Base-by-base conservation (phyloP, 208 protist genomes). In the Leishmania aethiopica region DNA sequence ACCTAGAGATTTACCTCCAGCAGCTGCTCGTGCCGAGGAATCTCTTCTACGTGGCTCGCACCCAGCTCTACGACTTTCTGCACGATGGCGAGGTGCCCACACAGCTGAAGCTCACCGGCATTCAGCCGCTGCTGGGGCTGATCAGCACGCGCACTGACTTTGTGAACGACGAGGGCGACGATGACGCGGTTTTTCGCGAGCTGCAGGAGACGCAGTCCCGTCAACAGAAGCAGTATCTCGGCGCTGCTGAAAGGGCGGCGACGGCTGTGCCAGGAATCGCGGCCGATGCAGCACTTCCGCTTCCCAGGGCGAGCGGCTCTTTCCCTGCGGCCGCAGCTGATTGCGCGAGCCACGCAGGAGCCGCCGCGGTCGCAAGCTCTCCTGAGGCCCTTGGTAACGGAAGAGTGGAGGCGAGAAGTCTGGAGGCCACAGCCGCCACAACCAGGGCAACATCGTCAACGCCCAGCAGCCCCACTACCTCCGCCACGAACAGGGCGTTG, bases 1-100 rank as follows among this genome's bases (percentile, higher is more conserved):
- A 90, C 69, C 80, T 98, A 3, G 92, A 98, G 69, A 94, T 96
- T 53, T 98, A 97, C 75, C 85, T 98, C 13, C 90, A 92, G 78
- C 95, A 98, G 81, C 86, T 98, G 3, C 86, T 96, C 8, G 91
- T 98, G 1, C 85, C 90, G 25, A 79, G 79, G 32, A 98, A 98
- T 79, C 42, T 88, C 15, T 98, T 97, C 85, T 95, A 96, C 78
- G 88, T 93, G 7, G 86, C 86, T 6, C 87, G 87, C 57, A 95
- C 92, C 0, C 85, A 80, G 0, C 80, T 97, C 15, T 96, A 95
- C 76, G 75, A 83, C 53, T 97, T 97, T 77, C 81, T 97, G 45
- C 95, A 96, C 77, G 90, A 97, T 17, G 95, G 93, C 28, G 93
- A 92, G 76, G 86, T 96, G 28, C 89, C 87, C 13, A 84, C 93